Conservation (phyloP, 1,284 basidiomycete genomes). For the Ceratobasidium sp. region DNA sequence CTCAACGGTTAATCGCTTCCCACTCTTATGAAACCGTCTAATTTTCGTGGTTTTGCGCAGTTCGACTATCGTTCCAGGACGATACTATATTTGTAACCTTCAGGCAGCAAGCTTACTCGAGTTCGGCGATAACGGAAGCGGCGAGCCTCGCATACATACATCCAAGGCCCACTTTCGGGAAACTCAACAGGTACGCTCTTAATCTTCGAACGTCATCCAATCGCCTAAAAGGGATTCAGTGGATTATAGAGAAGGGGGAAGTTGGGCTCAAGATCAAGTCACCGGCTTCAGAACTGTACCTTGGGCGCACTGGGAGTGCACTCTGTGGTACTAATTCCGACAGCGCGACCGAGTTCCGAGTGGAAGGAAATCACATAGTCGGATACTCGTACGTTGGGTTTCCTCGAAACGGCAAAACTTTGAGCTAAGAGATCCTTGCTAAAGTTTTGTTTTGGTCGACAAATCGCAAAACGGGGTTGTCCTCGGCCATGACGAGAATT, state of each 20-base stretch:
- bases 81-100: constrained; percentile 21
- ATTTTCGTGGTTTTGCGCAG: background rate
- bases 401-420: too few relatives aligned
- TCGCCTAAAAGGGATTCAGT: constrained; percentile 11
- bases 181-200: constrained; percentile 15
- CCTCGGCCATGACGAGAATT: background rate
- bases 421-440: too few relatives aligned
- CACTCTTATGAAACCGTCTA: background rate
- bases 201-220: background rate
- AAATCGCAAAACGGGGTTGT: background rate
- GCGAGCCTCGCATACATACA: background rate
- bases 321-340: background rate
- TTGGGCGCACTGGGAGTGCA: background rate
- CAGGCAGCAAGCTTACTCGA: constrained; percentile 11
- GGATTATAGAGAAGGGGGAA: constrained; percentile 28
- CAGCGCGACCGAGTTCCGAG: background rate
- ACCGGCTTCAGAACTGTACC: constrained; percentile 10
- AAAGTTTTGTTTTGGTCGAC: background rate
- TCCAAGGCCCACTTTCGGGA: constrained; percentile 18
- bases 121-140: background rate
- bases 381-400: constrained; percentile 16
- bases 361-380: constrained; percentile 1
- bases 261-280: constrained; percentile 32
- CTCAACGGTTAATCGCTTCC: background rate
- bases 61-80: constrained; percentile 13